A percentile compares a stretch with the other conserved stretches of the same genome.
Evolutionary conservation across 345 rosid species (phyloP).

Genomic region (Euclidium syriacum): DNA sequence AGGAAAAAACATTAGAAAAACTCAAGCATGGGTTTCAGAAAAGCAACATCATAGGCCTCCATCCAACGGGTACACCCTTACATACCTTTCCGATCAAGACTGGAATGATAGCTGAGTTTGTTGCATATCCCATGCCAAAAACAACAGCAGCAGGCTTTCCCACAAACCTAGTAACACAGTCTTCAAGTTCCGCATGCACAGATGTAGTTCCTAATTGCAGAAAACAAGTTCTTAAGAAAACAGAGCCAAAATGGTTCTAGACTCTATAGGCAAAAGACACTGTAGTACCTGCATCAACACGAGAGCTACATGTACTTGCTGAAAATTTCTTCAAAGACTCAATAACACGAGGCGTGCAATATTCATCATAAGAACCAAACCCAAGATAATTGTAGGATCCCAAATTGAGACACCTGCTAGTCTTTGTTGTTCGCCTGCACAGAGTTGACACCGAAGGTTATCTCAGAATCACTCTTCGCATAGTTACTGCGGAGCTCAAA

Average conservation of each 20-base stretch:
- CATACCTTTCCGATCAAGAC: constrained; percentile 76
- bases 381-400: constrained; percentile 95
- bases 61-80: neutral
- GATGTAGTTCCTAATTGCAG: constrained; percentile 55
- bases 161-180: constrained; percentile 64
- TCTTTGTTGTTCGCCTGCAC: constrained; percentile 67
- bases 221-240: neutral
- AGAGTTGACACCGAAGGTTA: neutral
- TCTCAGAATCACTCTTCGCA: neutral
- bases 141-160: constrained; percentile 88
- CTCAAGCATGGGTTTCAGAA: neutral
- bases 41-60: neutral
- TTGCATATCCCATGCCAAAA: constrained; percentile 84
- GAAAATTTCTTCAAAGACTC: constrained; percentile 64
- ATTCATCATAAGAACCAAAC: constrained; percentile 86
- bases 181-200: constrained; percentile 71
- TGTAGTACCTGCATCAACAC: constrained; percentile 81
- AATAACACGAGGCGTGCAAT: constrained; percentile 87
- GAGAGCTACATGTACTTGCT: constrained; percentile 76
- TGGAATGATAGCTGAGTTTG: constrained; percentile 82
- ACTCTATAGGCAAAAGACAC: neutral
- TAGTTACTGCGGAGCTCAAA: no score
- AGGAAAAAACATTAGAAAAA: neutral
- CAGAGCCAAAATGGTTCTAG: neutral
- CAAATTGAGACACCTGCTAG: constrained; percentile 73